Percentiles rank a stretch among this genome's conserved stretches.
phyloP scores from a whole-genome alignment of 768 basidiomycete species.

The Vararia minispora region DNA sequence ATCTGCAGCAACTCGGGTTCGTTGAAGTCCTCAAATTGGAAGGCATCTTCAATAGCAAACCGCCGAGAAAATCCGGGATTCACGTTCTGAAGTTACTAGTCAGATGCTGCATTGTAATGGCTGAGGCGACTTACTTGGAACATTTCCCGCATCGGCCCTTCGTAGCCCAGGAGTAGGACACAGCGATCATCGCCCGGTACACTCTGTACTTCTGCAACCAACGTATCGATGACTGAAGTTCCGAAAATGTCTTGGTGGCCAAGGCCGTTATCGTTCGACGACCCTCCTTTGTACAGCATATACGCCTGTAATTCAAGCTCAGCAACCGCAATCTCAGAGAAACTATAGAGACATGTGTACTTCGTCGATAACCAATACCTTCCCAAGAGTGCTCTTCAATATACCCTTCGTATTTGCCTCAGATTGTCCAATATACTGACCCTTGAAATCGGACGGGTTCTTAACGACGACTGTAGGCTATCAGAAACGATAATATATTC shows the following conservation, averaged over 20 bases:
- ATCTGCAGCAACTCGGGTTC: conserved; percentile 40
- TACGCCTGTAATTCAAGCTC: conserved; percentile 41
- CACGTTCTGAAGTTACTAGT: conserved; percentile 37
- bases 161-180: conserved; percentile 55
- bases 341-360: conserved; percentile 18
- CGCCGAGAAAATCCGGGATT: conserved; percentile 58
- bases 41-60: conserved; percentile 58
- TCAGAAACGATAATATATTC: background rate
- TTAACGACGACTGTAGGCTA: conserved; percentile 42
- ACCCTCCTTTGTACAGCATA: conserved; percentile 46
- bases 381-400: conserved; percentile 44
- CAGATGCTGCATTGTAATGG: background rate
- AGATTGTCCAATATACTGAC: conserved; percentile 43
- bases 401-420: conserved; percentile 58
- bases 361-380: conserved; percentile 65
- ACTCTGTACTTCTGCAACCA: conserved; percentile 65
- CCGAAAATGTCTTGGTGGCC: conserved; percentile 44
- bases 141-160: conserved; percentile 60
- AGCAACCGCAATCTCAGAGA: background rate
- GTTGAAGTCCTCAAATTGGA: conserved; percentile 57
- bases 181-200: conserved; percentile 61
- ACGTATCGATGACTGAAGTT: conserved; percentile 61
- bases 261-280: conserved; percentile 17
- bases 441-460: conserved; percentile 63
- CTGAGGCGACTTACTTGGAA: conserved; percentile 49